Evolutionary conservation across 306 rosid species (phyloP).

Genomic region (Cajanus cajan): DNA sequence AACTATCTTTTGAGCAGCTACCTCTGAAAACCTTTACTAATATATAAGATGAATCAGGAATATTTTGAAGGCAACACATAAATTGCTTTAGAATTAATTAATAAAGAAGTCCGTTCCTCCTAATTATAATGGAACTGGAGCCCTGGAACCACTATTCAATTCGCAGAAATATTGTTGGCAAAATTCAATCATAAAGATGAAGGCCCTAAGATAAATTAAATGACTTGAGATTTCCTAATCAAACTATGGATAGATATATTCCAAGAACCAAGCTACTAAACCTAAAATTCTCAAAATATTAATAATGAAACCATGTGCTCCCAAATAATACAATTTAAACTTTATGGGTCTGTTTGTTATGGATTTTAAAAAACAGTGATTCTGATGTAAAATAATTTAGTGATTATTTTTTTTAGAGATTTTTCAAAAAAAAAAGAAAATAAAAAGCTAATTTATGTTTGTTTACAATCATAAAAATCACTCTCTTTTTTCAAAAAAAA

Average conservation of each 20-base stretch:
- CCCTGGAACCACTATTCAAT: not conserved
- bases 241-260: not conserved
- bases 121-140: not conserved
- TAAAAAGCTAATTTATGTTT: slow-evolving; percentile 11
- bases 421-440: too few species aligned
- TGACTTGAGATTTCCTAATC: not conserved
- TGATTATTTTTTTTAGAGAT: too few species aligned
- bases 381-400: too few species aligned
- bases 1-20: not conserved
- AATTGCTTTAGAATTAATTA: not conserved
- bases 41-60: not conserved
- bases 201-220: not conserved
- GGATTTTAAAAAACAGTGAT: too few species aligned
- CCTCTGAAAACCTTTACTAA: not conserved
- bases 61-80: not conserved
- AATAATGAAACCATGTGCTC: not conserved
- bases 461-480: not conserved
- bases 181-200: slow-evolving; percentile 12
- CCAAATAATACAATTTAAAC: slow-evolving; percentile 16
- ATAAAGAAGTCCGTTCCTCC: not conserved
- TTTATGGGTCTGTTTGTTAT: not conserved
- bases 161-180: not conserved
- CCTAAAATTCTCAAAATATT: slow-evolving; percentile 1
- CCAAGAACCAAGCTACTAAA: not conserved
- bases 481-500: too few species aligned